phyloP scores from a whole-genome alignment of 2,329 filamentous ascomycete species.

The Aureobasidium pullulans region DNA sequence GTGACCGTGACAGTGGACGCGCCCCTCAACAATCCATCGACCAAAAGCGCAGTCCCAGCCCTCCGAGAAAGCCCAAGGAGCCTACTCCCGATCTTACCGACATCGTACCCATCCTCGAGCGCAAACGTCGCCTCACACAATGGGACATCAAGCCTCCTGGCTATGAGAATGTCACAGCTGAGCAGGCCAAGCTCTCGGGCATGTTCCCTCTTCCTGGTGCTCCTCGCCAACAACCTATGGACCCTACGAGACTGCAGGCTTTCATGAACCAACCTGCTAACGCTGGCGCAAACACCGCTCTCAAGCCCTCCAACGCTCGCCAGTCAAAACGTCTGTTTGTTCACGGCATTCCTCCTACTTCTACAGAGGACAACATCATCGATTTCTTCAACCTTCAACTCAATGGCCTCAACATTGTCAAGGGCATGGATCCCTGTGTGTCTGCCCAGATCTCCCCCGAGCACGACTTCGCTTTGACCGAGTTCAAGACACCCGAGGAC shows the following conservation, averaged over 20 bases:
- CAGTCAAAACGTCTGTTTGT: slow-evolving; percentile 89
- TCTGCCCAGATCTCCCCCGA: slow-evolving; percentile 76
- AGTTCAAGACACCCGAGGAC: slow-evolving; percentile 82
- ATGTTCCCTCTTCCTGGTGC: slow-evolving; percentile 98
- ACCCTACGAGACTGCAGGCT: slow-evolving; percentile 84
- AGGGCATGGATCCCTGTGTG: slow-evolving; percentile 75
- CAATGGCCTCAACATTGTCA: slow-evolving; percentile 90
- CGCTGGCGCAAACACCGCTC: slow-evolving; percentile 61
- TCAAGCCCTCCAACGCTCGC: slow-evolving; percentile 87
- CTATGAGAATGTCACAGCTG: slow-evolving; percentile 95
- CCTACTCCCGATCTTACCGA: slow-evolving; percentile 92
- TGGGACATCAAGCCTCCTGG: slow-evolving; percentile 99
- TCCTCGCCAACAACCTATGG: slow-evolving; percentile 89
- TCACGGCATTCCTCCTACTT: slow-evolving; percentile 66
- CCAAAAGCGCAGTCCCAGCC: slow-evolving; percentile 63
- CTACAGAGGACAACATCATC: slow-evolving; percentile 68
- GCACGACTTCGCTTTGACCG: slow-evolving; percentile 72
- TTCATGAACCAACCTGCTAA: slow-evolving; percentile 88
- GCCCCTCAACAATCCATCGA: slow-evolving; percentile 27
- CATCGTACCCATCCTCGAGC: slow-evolving; percentile 70
- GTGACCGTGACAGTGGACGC: slow-evolving; percentile 24
- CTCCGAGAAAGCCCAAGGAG: slow-evolving; percentile 83
- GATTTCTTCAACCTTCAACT: slow-evolving; percentile 94
- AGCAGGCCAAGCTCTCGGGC: slow-evolving; percentile 95
- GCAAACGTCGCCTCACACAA: slow-evolving; percentile 89